These are phyloP conservation scores for Kurtzmaniella fragi DNA, from an alignment of 805 yeast species.

Conservation along the genomic window DNA sequence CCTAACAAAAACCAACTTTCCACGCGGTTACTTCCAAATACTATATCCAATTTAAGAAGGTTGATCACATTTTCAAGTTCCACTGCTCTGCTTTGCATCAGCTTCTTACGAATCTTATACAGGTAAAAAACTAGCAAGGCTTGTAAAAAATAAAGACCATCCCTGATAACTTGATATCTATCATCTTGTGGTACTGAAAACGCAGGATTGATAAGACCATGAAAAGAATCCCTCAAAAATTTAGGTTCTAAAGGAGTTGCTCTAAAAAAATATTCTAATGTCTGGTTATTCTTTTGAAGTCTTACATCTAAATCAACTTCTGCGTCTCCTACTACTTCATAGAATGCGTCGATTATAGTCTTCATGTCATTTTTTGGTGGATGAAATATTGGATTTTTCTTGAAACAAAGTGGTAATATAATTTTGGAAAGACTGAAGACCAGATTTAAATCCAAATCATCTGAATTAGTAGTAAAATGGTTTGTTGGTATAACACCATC, in stretches of 20 bases:
- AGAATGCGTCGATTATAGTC: slow-evolving; percentile 62
- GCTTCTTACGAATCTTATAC: slow-evolving; percentile 65
- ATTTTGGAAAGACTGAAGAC: slow-evolving; percentile 40
- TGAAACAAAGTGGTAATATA: slow-evolving; percentile 51
- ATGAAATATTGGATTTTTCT: slow-evolving; percentile 53
- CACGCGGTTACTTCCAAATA: slow-evolving; percentile 59
- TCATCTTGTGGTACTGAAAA: slow-evolving; percentile 21
- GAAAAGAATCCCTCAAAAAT: slow-evolving; percentile 44
- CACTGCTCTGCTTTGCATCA: slow-evolving; percentile 75
- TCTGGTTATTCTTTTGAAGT: slow-evolving; percentile 42
- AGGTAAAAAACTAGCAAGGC: slow-evolving; percentile 65
- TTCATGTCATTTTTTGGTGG: slow-evolving; percentile 70
- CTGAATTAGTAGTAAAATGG: slow-evolving; percentile 44
- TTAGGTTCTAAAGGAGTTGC: slow-evolving; percentile 38
- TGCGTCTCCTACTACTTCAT: slow-evolving; percentile 69
- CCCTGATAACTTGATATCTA: slow-evolving; percentile 24
- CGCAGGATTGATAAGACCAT: slow-evolving; percentile 39
- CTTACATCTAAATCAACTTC: slow-evolving; percentile 36
- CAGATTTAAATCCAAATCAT: slow-evolving; percentile 21
- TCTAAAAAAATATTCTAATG: slow-evolving; percentile 45
- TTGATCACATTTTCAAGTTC: slow-evolving; percentile 73
- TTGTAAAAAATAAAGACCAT: slow-evolving; percentile 66
- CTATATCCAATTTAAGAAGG: slow-evolving; percentile 60
- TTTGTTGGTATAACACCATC: slow-evolving; percentile 61
- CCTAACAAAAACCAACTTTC: slow-evolving; percentile 89